Percentiles rank a stretch among this genome's conserved stretches.
Conservation (phyloP, 1,139 yeast species). For the Debaryomycetaceae sp. region DNA sequence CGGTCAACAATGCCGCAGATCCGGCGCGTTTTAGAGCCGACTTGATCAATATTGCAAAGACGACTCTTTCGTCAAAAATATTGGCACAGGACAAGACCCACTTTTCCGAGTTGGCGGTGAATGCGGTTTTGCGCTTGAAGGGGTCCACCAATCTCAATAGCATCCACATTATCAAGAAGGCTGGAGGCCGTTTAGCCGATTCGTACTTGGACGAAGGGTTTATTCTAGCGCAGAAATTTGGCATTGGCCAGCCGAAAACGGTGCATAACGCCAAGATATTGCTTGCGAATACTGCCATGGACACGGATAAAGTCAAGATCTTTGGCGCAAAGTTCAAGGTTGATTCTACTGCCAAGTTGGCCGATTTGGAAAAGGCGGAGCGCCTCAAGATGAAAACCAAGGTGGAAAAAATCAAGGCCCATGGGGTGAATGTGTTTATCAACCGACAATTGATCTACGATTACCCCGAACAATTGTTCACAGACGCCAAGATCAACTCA, state of each 20-base stretch:
- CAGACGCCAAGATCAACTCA: conserved; percentile 80
- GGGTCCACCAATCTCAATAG: conserved; percentile 94
- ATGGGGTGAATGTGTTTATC: conserved; percentile 80
- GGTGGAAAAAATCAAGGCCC: conserved; percentile 76
- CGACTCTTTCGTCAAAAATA: conserved; percentile 89
- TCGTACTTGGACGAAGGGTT: conserved; percentile 95
- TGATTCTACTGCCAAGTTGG: conserved; percentile 87
- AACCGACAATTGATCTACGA: conserved; percentile 95
- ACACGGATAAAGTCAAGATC: conserved; percentile 92
- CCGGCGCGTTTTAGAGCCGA: conserved; percentile 62
- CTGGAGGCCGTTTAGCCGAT: conserved; percentile 87
- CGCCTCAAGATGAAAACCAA: conserved; percentile 84
- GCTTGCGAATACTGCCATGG: conserved; percentile 94
- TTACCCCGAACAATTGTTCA: conserved; percentile 92
- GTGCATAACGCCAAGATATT: conserved; percentile 77
- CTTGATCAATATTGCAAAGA: conserved; percentile 76
- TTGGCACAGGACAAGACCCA: conserved; percentile 89
- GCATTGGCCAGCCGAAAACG: conserved; percentile 86
- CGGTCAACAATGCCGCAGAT: conserved; percentile 64
- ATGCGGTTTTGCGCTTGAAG: conserved; percentile 82
- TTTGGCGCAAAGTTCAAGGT: conserved; percentile 98
- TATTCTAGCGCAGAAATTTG: conserved; percentile 82
- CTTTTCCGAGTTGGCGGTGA: conserved; percentile 85
- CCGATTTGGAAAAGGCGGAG: conserved; percentile 94
- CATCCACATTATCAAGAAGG: conserved; percentile 85